These are phyloP conservation scores for Saturnispora quitensis DNA, from an alignment of 805 yeast genomes.

Conservation along the genomic window DNA sequence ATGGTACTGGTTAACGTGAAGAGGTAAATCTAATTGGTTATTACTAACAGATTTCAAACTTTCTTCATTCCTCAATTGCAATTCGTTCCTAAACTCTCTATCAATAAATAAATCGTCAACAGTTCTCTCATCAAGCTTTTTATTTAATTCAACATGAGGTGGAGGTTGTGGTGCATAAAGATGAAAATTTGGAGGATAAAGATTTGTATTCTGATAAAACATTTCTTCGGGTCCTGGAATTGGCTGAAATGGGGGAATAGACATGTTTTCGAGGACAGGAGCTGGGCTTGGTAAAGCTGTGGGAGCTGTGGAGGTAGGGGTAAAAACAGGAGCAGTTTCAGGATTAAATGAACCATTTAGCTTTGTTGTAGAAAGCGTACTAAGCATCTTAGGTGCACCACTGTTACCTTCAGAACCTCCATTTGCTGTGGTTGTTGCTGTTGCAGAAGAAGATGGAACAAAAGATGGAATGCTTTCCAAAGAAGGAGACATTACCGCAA, in stretches of 20 bases:
- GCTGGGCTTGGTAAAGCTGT: constrained; percentile 33
- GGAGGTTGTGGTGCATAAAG: constrained; percentile 86
- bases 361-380: neutral
- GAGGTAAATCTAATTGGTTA: constrained; percentile 51
- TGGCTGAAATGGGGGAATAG: constrained; percentile 9
- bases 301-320: constrained; percentile 28
- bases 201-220: constrained; percentile 27
- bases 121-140: constrained; percentile 64
- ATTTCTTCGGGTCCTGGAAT: constrained; percentile 17
- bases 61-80: constrained; percentile 72
- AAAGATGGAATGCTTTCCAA: constrained; percentile 40
- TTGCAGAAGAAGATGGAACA: constrained; percentile 29
- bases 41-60: constrained; percentile 52
- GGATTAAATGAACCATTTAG: constrained; percentile 20
- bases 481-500: constrained; percentile 40
- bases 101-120: constrained; percentile 65
- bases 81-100: constrained; percentile 56
- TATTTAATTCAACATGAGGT: constrained; percentile 51
- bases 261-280: neutral
- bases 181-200: constrained; percentile 67
- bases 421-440: constrained; percentile 8
- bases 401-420: neutral
- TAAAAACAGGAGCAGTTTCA: constrained; percentile 24
- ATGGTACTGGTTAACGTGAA: constrained; percentile 72
- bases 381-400: neutral